Percentiles rank a stretch among this genome's conserved stretches.
These are phyloP conservation scores for Cladophialophora carrionii DNA, from an alignment of 2,329 filamentous ascomycete genomes.

Conservation along the genomic window DNA sequence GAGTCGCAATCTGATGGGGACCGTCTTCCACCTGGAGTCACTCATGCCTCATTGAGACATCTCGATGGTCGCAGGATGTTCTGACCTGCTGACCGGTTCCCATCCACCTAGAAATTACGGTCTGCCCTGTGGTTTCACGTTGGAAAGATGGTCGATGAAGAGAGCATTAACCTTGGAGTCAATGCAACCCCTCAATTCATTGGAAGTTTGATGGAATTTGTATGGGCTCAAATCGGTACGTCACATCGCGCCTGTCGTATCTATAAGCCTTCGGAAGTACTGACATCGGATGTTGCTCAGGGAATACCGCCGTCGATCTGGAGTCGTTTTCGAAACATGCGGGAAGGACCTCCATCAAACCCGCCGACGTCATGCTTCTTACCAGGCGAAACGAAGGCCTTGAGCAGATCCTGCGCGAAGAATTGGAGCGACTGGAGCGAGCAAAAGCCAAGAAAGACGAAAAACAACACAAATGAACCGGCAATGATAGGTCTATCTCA, in stretches of 20 bases:
- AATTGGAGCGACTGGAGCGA: slow-evolving; percentile 32
- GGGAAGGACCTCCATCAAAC: slow-evolving; percentile 75
- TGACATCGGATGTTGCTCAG: slow-evolving; percentile 41
- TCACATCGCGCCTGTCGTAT: slow-evolving; percentile 20
- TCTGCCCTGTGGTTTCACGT: slow-evolving; percentile 81
- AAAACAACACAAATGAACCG: not conserved
- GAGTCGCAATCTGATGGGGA: not conserved
- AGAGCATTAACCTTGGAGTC: slow-evolving; percentile 70
- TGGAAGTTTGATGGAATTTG: slow-evolving; percentile 79
- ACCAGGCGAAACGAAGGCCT: slow-evolving; percentile 85
- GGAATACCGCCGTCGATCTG: slow-evolving; percentile 62
- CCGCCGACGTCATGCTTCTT: slow-evolving; percentile 85
- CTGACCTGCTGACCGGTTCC: not conserved
- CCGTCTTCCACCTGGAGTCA: not conserved
- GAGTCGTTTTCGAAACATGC: slow-evolving; percentile 75
- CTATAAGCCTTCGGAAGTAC: not conserved
- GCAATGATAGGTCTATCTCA: not conserved
- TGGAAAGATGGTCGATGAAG: slow-evolving; percentile 85
- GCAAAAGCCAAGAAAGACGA: slow-evolving; percentile 35
- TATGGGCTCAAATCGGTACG: slow-evolving; percentile 83
- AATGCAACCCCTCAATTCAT: slow-evolving; percentile 94
- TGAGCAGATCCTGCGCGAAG: slow-evolving; percentile 65
- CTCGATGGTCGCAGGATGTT: slow-evolving; percentile 36
- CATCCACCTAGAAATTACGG: slow-evolving; percentile 58
- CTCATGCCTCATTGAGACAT: not conserved